phyloP scores from a whole-genome alignment of 345 rosid species.

The Aurinia saxatilis region DNA sequence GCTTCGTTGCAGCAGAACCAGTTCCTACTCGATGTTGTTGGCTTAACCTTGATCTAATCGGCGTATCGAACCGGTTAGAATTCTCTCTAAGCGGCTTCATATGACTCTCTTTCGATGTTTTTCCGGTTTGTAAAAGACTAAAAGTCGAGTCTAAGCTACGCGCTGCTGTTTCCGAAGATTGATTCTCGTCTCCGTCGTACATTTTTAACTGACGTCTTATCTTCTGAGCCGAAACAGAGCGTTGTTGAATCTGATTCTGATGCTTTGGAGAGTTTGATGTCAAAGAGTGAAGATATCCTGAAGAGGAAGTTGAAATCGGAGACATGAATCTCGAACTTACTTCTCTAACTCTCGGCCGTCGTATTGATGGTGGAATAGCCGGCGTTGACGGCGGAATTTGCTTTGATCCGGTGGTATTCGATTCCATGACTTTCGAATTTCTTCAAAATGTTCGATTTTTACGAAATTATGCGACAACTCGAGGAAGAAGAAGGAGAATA shows the following conservation, averaged over 20 bases:
- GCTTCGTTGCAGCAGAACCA: constrained; percentile 42
- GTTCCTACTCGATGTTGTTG: constrained; percentile 3
- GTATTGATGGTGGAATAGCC: constrained; percentile 34
- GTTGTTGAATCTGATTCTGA: constrained; percentile 20
- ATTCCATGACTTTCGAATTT: constrained; percentile 1
- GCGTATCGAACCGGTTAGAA: background rate
- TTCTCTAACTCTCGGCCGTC: constrained; percentile 73
- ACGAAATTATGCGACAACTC: background rate
- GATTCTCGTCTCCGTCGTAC: constrained; percentile 37
- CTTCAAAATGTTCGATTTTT: background rate
- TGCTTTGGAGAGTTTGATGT: constrained; percentile 31
- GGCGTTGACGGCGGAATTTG: constrained; percentile 2
- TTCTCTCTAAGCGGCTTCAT: constrained; percentile 14
- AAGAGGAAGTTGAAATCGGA: constrained; percentile 29
- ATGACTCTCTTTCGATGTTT: background rate
- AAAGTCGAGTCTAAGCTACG: constrained; percentile 44
- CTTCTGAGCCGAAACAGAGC: constrained; percentile 41
- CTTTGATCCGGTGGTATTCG: background rate
- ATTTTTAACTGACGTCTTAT: constrained; percentile 33
- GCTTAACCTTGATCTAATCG: background rate
- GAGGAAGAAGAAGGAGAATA: background rate
- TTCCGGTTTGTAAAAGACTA: constrained; percentile 17
- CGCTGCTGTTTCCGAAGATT: constrained; percentile 23
- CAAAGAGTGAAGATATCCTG: constrained; percentile 30
- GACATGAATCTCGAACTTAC: constrained; percentile 78